Evolutionary conservation across 73 alveolate species (phyloP), one percentile per base, ranked within the genome.

Genomic region (Urostyla sp.): DNA sequence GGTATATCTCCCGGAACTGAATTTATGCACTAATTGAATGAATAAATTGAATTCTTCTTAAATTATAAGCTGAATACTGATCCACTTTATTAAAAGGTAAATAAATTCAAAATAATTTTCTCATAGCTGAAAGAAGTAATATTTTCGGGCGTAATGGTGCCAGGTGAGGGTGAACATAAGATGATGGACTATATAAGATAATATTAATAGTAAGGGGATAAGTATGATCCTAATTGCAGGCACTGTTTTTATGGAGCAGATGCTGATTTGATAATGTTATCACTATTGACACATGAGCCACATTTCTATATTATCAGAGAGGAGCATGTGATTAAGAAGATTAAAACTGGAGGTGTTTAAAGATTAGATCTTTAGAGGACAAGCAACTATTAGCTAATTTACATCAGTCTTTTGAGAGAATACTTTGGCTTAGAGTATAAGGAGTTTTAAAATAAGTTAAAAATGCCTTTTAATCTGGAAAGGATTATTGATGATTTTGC

Each of bases 101-200:
- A 72, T 6, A 16, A 20, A n/a, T 53, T 5, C 23, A 8, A 15
- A 2, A 7, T 23, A 13, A 18, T 4, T 38, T 38, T 36, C 1
- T 1, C 11, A 20, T 44, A 66, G 80, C 28, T 37, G 6, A 56
- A 69, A 23, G 30, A 91, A 82, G 88, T 97, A 30, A 63, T 96
- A 26, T 88, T 96, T 72, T 79, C 98, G 20, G 99, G 97, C 23
- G 86, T 96, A 50, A 92, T 85, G 52, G 99, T 93, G 4, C 99
- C 99, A 16, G 99, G 99, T 34, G 99, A 97, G 87, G 99, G 99
- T 30, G 99, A 97, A 76, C 99, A 97, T 61, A 97, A 97, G 76
- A 94, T 97, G 52, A 85, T 97, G 93, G 96, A 94, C 66, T 95
- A 88, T 81, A 91, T 96, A 38, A 87, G 99, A 51, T 60, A 78